Conservation (phyloP, 2,329 filamentous ascomycete genomes). For the Biscogniauxia mediterranea region DNA sequence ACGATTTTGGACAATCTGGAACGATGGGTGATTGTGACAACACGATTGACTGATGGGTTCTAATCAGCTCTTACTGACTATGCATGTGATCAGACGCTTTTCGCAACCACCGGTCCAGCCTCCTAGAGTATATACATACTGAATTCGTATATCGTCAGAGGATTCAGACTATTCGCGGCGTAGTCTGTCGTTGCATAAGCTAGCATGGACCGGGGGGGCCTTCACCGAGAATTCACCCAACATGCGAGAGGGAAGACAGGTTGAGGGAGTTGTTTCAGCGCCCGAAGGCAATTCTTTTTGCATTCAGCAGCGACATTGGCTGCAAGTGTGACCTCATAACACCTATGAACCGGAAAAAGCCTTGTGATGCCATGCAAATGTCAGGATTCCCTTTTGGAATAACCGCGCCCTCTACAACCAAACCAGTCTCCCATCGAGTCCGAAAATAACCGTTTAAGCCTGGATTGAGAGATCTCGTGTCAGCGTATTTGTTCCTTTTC, state of each 20-base stretch:
- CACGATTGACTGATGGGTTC: not conserved
- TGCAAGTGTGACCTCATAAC: conserved; percentile 37
- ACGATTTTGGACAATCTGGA: not conserved
- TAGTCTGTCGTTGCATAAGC: not conserved
- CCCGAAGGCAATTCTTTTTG: conserved; percentile 31
- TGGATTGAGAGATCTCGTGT: conserved; percentile 10
- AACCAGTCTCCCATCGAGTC: conserved; percentile 23
- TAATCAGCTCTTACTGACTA: not conserved
- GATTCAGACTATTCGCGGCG: not conserved
- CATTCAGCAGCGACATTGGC: conserved; percentile 36
- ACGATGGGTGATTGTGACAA: not conserved
- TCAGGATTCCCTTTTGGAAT: conserved; percentile 34
- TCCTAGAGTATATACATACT: not conserved
- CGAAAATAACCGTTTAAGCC: conserved; percentile 27
- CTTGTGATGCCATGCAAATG: conserved; percentile 39
- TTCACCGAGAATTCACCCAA: not conserved
- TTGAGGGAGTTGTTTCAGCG: conserved; percentile 21
- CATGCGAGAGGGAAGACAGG: not conserved
- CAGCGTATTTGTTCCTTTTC: conserved; percentile 7
- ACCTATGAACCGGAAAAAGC: conserved; percentile 39
- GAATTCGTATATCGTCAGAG: not conserved
- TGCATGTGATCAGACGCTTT: not conserved
- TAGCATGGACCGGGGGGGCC: not conserved
- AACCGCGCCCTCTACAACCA: conserved; percentile 33
- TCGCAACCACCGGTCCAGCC: not conserved